phyloP scores from a whole-genome alignment of 768 basidiomycete genomes.

The Agrocybe chaxingu region DNA sequence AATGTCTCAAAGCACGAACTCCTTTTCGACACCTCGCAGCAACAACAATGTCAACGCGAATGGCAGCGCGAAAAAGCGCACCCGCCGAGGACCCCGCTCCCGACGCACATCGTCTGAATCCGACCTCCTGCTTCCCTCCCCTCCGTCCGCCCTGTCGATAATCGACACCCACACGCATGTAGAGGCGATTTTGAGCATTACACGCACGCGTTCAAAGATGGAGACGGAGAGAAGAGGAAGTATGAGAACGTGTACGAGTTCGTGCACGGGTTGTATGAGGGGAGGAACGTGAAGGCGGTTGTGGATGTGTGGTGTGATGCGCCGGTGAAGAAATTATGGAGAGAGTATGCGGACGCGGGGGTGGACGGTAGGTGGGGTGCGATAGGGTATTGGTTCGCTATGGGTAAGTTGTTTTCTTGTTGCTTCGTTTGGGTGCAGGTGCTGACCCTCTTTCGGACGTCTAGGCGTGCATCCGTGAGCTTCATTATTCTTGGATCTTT shows the following conservation, averaged over 20 bases:
- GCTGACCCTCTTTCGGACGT: conserved; percentile 1
- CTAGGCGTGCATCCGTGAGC: conserved; percentile 72
- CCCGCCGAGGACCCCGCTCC: too few relatives aligned
- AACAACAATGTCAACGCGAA: too few relatives aligned
- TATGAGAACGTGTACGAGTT: conserved; percentile 60
- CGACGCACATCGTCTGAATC: conserved; percentile 24
- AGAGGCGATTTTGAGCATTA: conserved; percentile 67
- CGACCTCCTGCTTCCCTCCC: conserved; percentile 30
- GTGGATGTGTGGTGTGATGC: conserved; percentile 90
- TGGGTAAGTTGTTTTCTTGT: conserved; percentile 44
- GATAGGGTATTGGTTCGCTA: conserved; percentile 77
- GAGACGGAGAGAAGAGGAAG: conserved; percentile 26
- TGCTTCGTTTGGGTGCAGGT: neutral
- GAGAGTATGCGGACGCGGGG: conserved; percentile 69
- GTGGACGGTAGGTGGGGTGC: conserved; percentile 51
- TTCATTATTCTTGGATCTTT: neutral
- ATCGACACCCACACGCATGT: conserved; percentile 85
- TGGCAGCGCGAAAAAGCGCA: too few relatives aligned
- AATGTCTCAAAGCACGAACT: too few relatives aligned
- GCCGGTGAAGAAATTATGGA: conserved; percentile 59
- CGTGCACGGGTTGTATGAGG: conserved; percentile 54
- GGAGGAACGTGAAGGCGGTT: conserved; percentile 55
- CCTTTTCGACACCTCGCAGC: too few relatives aligned
- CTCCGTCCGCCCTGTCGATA: conserved; percentile 35
- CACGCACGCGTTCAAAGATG: conserved; percentile 48